A percentile compares a stretch with the other conserved stretches of the same genome.
These are phyloP conservation scores for Thielaviopsis musarum DNA, from an alignment of 2,329 filamentous ascomycete species.

Conservation along the genomic window DNA sequence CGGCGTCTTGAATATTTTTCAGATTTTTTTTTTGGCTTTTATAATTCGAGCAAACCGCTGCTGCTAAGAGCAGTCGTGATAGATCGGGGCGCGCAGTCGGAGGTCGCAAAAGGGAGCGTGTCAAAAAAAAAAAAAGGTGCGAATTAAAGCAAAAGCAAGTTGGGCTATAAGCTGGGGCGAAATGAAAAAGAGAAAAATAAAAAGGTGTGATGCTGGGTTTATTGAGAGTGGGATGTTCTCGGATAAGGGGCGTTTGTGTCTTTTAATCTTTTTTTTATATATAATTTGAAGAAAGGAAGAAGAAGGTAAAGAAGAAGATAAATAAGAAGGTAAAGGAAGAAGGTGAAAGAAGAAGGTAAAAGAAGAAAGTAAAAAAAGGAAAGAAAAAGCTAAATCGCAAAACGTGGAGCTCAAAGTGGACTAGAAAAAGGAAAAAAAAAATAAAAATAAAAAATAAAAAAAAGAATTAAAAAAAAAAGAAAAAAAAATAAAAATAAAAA, in stretches of 20 bases:
- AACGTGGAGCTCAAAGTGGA: neutral
- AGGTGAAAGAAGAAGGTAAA: neutral
- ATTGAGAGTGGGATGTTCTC: neutral
- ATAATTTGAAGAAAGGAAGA: neutral
- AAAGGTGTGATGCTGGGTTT: neutral
- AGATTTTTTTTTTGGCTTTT: neutral
- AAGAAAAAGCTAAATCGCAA: neutral
- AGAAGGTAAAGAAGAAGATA: conserved; percentile 1
- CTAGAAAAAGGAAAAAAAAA: neutral
- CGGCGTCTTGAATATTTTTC: conserved; percentile 8
- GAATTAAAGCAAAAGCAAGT: neutral
- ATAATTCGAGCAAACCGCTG: neutral
- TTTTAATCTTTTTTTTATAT: neutral
- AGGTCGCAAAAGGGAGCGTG: conserved; percentile 1
- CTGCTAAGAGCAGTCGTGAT: conserved; percentile 2
- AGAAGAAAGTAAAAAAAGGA: neutral
- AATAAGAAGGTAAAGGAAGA: neutral
- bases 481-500: neutral
- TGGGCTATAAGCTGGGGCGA: neutral
- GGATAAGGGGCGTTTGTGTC: neutral
- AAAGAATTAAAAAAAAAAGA: conserved; percentile 2
- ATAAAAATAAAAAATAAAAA: neutral
- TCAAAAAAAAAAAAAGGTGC: too few relatives aligned
- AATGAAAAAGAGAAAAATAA: neutral
- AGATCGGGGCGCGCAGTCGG: conserved; percentile 1